Conservation (phyloP, 805 yeast genomes). For the Lipomyces mesembrius region DNA sequence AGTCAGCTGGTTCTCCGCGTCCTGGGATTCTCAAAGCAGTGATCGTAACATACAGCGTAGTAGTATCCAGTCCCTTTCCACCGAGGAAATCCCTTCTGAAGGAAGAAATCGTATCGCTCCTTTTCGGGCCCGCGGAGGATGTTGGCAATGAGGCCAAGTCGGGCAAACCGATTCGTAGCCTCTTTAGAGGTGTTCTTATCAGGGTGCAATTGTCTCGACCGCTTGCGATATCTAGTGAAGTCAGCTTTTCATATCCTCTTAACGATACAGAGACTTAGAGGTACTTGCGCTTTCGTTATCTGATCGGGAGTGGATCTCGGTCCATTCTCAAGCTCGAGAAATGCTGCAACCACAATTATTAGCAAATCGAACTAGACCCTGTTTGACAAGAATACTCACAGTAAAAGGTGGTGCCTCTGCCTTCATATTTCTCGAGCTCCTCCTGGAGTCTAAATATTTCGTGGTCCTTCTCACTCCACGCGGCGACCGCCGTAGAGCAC, state of each 20-base stretch:
- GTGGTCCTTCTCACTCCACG: slow-evolving; percentile 70
- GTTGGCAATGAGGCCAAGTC: slow-evolving; percentile 75
- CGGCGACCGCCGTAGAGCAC: slow-evolving; percentile 17
- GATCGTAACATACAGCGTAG: slow-evolving; percentile 45
- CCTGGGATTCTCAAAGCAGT: neutral
- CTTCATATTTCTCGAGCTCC: slow-evolving; percentile 65
- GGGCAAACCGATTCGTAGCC: slow-evolving; percentile 73
- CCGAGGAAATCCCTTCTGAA: slow-evolving; percentile 81
- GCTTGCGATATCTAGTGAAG: slow-evolving; percentile 58
- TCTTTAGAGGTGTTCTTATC: slow-evolving; percentile 66
- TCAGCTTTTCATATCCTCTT: slow-evolving; percentile 21
- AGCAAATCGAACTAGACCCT: slow-evolving; percentile 1
- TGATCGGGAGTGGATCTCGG: slow-evolving; percentile 47
- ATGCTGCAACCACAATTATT: slow-evolving; percentile 21
- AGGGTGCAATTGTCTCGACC: slow-evolving; percentile 80
- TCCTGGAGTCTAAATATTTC: slow-evolving; percentile 79
- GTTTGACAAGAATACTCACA: slow-evolving; percentile 51
- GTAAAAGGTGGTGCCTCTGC: slow-evolving; percentile 66
- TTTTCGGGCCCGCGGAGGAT: slow-evolving; percentile 65
- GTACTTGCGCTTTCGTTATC: slow-evolving; percentile 44
- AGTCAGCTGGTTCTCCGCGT: neutral
- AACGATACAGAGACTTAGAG: slow-evolving; percentile 13
- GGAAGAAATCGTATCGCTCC: slow-evolving; percentile 82
- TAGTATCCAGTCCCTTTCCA: slow-evolving; percentile 72
- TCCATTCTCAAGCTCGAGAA: slow-evolving; percentile 54